phyloP scores from a whole-genome alignment of 148 eudicot species.

The Cornus florida region DNA sequence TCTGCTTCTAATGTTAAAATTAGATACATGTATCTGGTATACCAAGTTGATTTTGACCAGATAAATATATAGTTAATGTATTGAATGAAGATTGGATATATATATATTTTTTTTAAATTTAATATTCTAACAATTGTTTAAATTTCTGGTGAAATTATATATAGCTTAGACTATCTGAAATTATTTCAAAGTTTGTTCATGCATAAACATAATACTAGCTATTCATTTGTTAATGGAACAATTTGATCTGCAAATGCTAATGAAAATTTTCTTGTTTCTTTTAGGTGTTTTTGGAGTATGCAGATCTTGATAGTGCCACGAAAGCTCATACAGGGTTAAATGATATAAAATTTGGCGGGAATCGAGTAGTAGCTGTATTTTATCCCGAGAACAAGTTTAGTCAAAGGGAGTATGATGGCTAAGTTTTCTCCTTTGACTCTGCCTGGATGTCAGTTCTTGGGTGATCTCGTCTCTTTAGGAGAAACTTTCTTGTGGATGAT shows the following conservation, averaged over 20 bases:
- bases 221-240: background rate
- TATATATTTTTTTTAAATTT: background rate
- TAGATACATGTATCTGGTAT: background rate
- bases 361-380: constrained; percentile 68
- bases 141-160: background rate
- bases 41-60: background rate
- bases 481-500: background rate
- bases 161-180: background rate
- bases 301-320: constrained; percentile 59
- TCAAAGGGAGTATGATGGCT: constrained; percentile 68
- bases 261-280: background rate
- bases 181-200: background rate
- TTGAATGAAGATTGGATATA: too few species aligned
- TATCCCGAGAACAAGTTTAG: constrained; percentile 71
- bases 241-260: background rate
- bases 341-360: constrained; percentile 84
- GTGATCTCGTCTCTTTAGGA: too few species aligned
- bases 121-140: background rate
- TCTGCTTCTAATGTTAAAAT: background rate
- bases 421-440: background rate
- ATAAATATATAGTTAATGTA: too few species aligned
- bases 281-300: constrained; percentile 91
- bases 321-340: constrained; percentile 70
- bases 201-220: too few species aligned
- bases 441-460: too few species aligned